Conservation (phyloP, 2,329 filamentous ascomycete genomes). For the Phoma sp. region DNA sequence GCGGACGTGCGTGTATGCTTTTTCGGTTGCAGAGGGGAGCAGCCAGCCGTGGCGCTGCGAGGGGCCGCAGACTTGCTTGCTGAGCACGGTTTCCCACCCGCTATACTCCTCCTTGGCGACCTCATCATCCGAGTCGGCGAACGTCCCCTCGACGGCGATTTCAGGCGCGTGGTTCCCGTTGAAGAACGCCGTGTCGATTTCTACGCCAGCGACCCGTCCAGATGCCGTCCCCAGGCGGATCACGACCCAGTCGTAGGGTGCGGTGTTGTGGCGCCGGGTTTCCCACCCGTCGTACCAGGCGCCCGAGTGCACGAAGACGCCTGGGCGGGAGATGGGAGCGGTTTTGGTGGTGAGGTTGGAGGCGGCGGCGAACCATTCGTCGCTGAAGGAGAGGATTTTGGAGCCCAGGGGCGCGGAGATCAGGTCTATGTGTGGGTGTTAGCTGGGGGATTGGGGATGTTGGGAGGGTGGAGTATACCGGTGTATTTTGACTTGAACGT, state of each 20-base stretch:
- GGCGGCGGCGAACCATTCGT: conserved; percentile 68
- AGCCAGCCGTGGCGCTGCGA: conserved; percentile 77
- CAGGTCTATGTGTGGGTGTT: conserved; percentile 50
- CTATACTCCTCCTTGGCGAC: conserved; percentile 57
- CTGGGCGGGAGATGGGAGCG: conserved; percentile 62
- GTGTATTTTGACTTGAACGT: conserved; percentile 63
- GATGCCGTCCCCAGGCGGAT: conserved; percentile 68
- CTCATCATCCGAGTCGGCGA: conserved; percentile 63
- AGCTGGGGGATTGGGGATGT: no score
- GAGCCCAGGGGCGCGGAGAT: conserved; percentile 60
- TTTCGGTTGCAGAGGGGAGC: conserved; percentile 61
- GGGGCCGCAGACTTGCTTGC: conserved; percentile 74
- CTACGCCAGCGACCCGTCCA: conserved; percentile 74
- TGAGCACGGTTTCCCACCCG: conserved; percentile 74
- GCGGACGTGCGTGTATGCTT: conserved; percentile 79
- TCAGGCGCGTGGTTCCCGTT: conserved; percentile 82
- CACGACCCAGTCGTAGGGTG: conserved; percentile 65
- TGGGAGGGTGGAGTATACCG: conserved; percentile 35
- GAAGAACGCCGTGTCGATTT: conserved; percentile 84
- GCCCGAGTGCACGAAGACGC: conserved; percentile 65
- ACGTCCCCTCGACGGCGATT: conserved; percentile 78
- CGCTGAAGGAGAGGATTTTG: conserved; percentile 62
- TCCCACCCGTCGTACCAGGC: conserved; percentile 73
- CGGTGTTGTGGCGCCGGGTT: conserved; percentile 65
- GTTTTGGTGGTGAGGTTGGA: conserved; percentile 65